Evolutionary conservation across 306 rosid species (phyloP), one percentile per base, ranked within the genome.

Genomic region (Canavalia ensiformis): DNA sequence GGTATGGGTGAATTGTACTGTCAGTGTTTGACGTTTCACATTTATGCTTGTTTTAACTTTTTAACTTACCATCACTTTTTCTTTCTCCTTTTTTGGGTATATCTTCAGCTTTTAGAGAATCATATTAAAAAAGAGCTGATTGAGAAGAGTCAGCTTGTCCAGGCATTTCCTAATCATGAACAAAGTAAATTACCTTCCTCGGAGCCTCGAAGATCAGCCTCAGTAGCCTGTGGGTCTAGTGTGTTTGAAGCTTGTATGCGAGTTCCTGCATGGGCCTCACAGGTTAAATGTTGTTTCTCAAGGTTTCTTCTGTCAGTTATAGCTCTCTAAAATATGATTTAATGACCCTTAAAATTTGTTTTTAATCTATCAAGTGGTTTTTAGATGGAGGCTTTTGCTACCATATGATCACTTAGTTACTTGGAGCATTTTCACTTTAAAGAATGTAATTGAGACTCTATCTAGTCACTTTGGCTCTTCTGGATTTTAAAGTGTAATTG

Each of bases 231-330:
- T 89, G 98, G 99, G 62, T 92, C 98, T 60, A 83, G 90, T 18
- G 97, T 95, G 71, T 93, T 93, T 79, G 97, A 95, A 90, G 95
- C 93, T 79, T 87, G 87, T 80, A 84, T 95, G 93, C 88, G 80
- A 84, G 93, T 95, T 81, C 98, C 99, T 73, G 84, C 87, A 54
- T 95, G 98, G 99, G 98, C 94, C 63, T 90, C 95, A 67, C 97
- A 93, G 97, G 99, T 95, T 60, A 56, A 71, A 7, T 70, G 29
- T 60, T 82, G 75, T 62, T 66, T 77, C 54, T 81, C 72, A 44
- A 51, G 64, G 45, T 79, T 74, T 42, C 52, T 72, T 75, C 50
- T 74, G 68, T 78, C 72, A 31, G 60, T 55, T 82, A 7, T 72
- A 39, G 29, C 62, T 65, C 45, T 78, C 5, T 46, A 56, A 72